A percentile compares a stretch with the other conserved stretches of the same genome.
phyloP scores from a whole-genome alignment of 2,329 filamentous ascomycete species.

The Trichoderma atrobrunneum region DNA sequence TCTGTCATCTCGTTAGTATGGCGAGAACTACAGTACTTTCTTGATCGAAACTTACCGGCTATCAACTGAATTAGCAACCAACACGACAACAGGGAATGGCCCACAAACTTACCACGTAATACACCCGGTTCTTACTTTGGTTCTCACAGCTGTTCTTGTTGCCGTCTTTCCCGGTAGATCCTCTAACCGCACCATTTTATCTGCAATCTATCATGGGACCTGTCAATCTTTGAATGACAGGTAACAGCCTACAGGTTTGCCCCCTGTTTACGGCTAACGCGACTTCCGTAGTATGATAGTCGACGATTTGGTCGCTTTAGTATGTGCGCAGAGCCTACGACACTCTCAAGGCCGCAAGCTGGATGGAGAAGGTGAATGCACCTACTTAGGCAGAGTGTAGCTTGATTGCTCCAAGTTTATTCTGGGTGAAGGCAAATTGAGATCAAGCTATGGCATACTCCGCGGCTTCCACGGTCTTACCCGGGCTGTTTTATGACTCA shows the following conservation, averaged over 20 bases:
- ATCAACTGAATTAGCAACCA: neutral
- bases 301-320: neutral
- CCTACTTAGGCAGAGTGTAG: neutral
- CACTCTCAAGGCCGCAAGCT: neutral
- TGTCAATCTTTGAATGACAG: neutral
- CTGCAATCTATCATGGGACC: neutral
- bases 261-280: neutral
- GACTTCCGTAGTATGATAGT: neutral
- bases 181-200: neutral
- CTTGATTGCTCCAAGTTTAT: neutral
- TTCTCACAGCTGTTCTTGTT: neutral
- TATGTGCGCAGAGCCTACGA: neutral
- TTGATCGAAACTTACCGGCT: neutral
- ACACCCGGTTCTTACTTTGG: neutral
- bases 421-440: neutral
- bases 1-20: neutral
- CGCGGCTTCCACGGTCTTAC: neutral
- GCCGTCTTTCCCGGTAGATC: neutral
- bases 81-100: neutral
- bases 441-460: neutral
- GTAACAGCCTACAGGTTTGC: neutral
- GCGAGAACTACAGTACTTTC: neutral
- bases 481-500: neutral
- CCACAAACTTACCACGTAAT: neutral
- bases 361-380: neutral